Conservation (phyloP, 2,329 filamentous ascomycete species). For the Didymella arachidicola region DNA sequence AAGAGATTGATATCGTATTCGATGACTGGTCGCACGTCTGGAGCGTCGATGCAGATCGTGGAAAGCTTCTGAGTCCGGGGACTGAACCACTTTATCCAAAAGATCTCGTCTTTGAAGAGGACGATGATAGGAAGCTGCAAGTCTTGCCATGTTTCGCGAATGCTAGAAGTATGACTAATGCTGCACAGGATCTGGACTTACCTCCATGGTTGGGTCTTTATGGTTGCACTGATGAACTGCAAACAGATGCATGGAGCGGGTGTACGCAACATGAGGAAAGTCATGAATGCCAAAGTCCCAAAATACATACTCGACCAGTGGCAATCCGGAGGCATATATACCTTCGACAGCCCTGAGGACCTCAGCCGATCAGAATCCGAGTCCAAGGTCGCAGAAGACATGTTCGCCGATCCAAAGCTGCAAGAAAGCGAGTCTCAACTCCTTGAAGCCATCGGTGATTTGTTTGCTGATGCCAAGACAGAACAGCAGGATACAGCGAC, state of each 20-base stretch:
- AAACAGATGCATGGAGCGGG: not conserved
- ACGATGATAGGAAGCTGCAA: constrained; percentile 9
- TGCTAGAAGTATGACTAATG: not conserved
- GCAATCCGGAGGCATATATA: not conserved
- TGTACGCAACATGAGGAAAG: not conserved
- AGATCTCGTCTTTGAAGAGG: constrained; percentile 14
- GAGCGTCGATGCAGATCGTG: constrained; percentile 12
- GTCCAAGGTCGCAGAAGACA: not conserved
- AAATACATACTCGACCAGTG: not conserved
- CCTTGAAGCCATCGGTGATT: constrained; percentile 1
- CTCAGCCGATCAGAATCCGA: not conserved
- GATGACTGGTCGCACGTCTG: constrained; percentile 6
- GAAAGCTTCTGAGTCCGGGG: constrained; percentile 4
- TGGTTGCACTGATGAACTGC: constrained; percentile 3
- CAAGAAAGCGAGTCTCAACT: constrained; percentile 1
- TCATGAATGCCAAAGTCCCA: not conserved
- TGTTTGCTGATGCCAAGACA: not conserved
- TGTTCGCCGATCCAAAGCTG: not conserved
- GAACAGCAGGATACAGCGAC: not conserved
- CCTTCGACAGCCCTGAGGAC: not conserved
- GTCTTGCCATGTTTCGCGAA: not conserved
- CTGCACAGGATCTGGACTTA: constrained; percentile 8
- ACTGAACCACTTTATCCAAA: constrained; percentile 1
- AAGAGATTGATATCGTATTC: constrained; percentile 7
- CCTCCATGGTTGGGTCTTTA: constrained; percentile 17